A percentile compares a stretch with the other conserved stretches of the same genome.
phyloP scores from a whole-genome alignment of 805 yeast species.

The Cyberlindnera bimundalis region DNA sequence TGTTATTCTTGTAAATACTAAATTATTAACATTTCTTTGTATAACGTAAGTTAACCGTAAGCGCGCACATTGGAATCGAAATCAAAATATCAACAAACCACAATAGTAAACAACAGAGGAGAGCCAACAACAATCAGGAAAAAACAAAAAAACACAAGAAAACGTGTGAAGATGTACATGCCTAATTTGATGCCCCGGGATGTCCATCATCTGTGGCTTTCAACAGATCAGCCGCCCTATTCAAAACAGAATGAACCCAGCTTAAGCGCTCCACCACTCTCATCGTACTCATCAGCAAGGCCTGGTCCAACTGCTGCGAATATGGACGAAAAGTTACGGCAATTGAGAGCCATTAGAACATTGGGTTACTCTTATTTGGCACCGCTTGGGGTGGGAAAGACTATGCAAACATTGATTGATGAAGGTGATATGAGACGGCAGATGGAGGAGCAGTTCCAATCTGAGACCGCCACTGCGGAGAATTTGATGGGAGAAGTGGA shows the following conservation, averaged over 20 bases:
- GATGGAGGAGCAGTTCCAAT: slow-evolving; percentile 26
- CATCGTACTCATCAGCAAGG: slow-evolving; percentile 49
- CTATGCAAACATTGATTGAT: slow-evolving; percentile 40
- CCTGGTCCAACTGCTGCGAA: slow-evolving; percentile 31
- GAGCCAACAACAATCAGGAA: neutral
- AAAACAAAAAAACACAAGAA: neutral
- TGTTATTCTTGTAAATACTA: neutral
- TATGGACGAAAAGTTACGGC: slow-evolving; percentile 15
- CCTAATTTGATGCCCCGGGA: slow-evolving; percentile 46
- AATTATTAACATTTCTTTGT: no score
- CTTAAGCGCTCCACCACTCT: slow-evolving; percentile 47
- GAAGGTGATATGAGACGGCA: slow-evolving; percentile 28
- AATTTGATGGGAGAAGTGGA: slow-evolving; percentile 31
- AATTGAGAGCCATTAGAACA: slow-evolving; percentile 34
- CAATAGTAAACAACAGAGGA: neutral
- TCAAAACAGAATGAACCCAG: neutral
- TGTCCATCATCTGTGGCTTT: slow-evolving; percentile 43
- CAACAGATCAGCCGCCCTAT: slow-evolving; percentile 6
- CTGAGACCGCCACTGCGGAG: slow-evolving; percentile 25
- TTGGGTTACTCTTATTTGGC: slow-evolving; percentile 47
- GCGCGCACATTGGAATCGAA: neutral
- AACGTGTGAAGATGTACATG: slow-evolving; percentile 46
- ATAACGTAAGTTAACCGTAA: no score
- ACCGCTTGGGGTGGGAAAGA: slow-evolving; percentile 60
- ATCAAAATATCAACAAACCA: neutral